phyloP scores from a whole-genome alignment of 2,329 filamentous ascomycete species.

The Diaporthe sp. region DNA sequence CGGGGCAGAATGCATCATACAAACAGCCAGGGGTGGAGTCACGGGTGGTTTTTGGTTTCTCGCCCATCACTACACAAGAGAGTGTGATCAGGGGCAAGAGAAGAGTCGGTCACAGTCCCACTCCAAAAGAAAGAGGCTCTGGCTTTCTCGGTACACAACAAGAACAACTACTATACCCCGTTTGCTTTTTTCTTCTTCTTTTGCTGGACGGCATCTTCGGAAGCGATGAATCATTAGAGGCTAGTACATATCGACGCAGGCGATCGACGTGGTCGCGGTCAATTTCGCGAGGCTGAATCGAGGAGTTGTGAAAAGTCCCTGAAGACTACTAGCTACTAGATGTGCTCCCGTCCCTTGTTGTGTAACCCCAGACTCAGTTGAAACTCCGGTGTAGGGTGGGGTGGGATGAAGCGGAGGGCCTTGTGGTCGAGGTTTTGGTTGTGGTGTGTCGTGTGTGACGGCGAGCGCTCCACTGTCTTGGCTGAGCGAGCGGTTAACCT shows the following conservation, averaged over 20 bases:
- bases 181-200: slow-evolving; percentile 18
- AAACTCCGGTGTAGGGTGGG: background rate
- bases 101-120: slow-evolving; percentile 21
- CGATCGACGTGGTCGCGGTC: slow-evolving; percentile 29
- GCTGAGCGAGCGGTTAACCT: slow-evolving; percentile 10
- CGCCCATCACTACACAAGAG: background rate
- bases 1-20: slow-evolving; percentile 34
- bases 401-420: background rate
- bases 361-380: background rate
- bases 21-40: slow-evolving; percentile 28
- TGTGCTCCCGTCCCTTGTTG: slow-evolving; percentile 3
- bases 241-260: slow-evolving; percentile 26
- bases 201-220: slow-evolving; percentile 27
- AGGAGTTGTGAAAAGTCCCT: slow-evolving; percentile 7
- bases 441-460: background rate
- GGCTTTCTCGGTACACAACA: slow-evolving; percentile 25
- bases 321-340: background rate
- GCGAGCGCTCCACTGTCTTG: background rate
- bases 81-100: slow-evolving; percentile 18
- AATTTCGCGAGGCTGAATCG: slow-evolving; percentile 16
- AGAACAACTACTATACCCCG: slow-evolving; percentile 31
- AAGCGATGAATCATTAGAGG: slow-evolving; percentile 28
- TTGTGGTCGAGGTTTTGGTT: background rate
- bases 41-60: slow-evolving; percentile 34
- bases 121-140: slow-evolving; percentile 15